Base-by-base conservation (phyloP, 192 early-diverging fungal genomes). In the Funneliformis mosseae region DNA sequence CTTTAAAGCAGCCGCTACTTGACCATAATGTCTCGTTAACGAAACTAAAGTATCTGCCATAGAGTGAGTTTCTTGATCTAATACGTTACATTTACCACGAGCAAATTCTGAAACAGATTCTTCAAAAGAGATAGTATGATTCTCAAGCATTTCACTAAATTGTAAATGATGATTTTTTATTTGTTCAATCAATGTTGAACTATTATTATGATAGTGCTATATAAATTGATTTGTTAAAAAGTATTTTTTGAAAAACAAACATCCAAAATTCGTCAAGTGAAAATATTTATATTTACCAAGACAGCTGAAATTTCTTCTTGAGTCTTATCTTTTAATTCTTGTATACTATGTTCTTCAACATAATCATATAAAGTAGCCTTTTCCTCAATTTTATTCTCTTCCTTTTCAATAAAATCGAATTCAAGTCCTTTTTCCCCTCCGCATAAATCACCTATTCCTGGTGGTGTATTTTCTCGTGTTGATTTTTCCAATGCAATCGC, bases 21-120 rank as follows among this genome's bases (percentile, higher is more conserved):
- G 87, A 69, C 83, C 85, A 78, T 86, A 86, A 81, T 88, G 85
- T n/a, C 83, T 83, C 4, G 83, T 81, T 39, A 88, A 43, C 33
- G 85, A 83, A n/a, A 71, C 81, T 33, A 88, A 64, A 18, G 81
- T 86, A 72, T 86, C 87, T 5, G 87, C 87, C 87, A 88, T 88
- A 7, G 69, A 68, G 5, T 60, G 66, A 12, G 81, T 83, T 41
- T 83, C 83, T 28, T 62, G 60, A 80, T 88, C 87, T 67, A 86
- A 85, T 5, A 80, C 38, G 4, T 78, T 64, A 48, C 50, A 45
- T 73, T 86, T 86, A 25, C 75, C 76, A 67, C 67, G 67, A 33
- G 79, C 71, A 79, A 88, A 88, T 55, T 69, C 38, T 16, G 80
- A 43, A 23, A 78, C 76, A 9, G 78, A 79, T 63, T 84, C 80